Percentiles rank a stretch among this genome's conserved stretches.
Conservation (phyloP, 2,329 filamentous ascomycete species). For the Apiospora arundinis region DNA sequence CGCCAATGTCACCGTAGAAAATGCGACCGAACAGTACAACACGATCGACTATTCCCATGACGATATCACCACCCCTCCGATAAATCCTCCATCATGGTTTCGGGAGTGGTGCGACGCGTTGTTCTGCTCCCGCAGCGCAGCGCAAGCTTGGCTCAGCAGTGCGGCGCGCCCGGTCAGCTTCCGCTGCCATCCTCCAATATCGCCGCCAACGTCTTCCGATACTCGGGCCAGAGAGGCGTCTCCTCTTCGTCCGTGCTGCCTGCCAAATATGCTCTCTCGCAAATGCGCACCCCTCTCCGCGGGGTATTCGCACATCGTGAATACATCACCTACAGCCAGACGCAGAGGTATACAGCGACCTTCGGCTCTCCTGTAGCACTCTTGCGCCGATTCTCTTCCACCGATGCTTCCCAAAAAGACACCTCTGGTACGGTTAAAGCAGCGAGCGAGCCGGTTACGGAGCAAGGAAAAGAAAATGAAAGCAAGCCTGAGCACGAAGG, state of each 20-base stretch:
- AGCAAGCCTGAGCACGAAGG: constrained; percentile 50
- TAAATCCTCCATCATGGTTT: constrained; percentile 50
- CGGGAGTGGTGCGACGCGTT: constrained; percentile 55
- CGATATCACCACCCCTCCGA: constrained; percentile 28
- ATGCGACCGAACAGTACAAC: constrained; percentile 28
- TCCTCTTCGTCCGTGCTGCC: not conserved
- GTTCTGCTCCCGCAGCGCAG: constrained; percentile 54
- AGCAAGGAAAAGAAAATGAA: not conserved
- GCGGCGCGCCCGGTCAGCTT: constrained; percentile 23
- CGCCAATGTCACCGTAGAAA: constrained; percentile 24
- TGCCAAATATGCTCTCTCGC: not conserved
- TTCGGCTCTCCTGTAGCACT: constrained; percentile 22
- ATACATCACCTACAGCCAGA: not conserved
- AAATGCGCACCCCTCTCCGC: not conserved
- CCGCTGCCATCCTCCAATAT: constrained; percentile 27
- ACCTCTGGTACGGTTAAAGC: constrained; percentile 3
- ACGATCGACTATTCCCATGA: constrained; percentile 29
- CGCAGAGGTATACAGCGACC: not conserved
- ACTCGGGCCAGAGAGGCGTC: not conserved
- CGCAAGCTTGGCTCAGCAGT: constrained; percentile 37
- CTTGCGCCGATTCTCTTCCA: constrained; percentile 30
- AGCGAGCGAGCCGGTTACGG: not conserved
- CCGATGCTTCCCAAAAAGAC: constrained; percentile 19
- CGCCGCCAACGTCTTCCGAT: constrained; percentile 24
- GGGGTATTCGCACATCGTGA: not conserved